Evolutionary conservation across 1,284 basidiomycete genomes (phyloP).

Genomic region (Omphalotus olearius): DNA sequence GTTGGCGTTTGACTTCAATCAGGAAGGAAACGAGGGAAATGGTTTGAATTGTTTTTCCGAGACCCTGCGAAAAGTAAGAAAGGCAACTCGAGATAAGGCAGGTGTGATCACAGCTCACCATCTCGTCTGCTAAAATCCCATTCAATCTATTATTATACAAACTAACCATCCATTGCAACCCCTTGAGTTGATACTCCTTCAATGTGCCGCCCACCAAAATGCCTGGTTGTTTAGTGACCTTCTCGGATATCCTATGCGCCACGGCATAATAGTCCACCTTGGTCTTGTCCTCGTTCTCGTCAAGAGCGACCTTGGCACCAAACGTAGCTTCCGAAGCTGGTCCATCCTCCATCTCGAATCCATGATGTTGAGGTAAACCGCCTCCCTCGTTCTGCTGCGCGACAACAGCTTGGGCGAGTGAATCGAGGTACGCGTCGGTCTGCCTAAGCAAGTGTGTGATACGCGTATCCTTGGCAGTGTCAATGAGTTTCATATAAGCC

Average conservation of each 20-base stretch:
- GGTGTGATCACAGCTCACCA: conserved; percentile 53
- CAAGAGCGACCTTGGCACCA: conserved; percentile 70
- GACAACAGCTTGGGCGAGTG: conserved; percentile 90
- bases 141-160: conserved; percentile 98
- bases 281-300: conserved; percentile 64
- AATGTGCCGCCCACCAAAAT: conserved; percentile 83
- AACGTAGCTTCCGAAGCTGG: conserved; percentile 87
- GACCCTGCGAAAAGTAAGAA: conserved; percentile 58
- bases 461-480: conserved; percentile 98
- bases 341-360: conserved; percentile 59
- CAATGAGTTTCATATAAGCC: conserved; percentile 98
- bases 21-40: conserved; percentile 96
- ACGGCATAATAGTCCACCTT: conserved; percentile 98
- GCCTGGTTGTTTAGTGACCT: conserved; percentile 76
- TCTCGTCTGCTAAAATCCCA: conserved; percentile 96
- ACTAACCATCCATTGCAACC: conserved; percentile 97
- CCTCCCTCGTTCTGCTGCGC: conserved; percentile 89
- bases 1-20: conserved; percentile 89
- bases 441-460: conserved; percentile 96
- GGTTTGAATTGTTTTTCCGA: conserved; percentile 94
- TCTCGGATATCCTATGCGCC: conserved; percentile 92
- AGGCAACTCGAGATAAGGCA: conserved; percentile 8
- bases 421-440: conserved; percentile 94
- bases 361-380: conserved; percentile 23
- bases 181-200: conserved; percentile 93